phyloP scores from a whole-genome alignment of 2,329 filamentous ascomycete genomes.

The Aureobasidium namibiae region DNA sequence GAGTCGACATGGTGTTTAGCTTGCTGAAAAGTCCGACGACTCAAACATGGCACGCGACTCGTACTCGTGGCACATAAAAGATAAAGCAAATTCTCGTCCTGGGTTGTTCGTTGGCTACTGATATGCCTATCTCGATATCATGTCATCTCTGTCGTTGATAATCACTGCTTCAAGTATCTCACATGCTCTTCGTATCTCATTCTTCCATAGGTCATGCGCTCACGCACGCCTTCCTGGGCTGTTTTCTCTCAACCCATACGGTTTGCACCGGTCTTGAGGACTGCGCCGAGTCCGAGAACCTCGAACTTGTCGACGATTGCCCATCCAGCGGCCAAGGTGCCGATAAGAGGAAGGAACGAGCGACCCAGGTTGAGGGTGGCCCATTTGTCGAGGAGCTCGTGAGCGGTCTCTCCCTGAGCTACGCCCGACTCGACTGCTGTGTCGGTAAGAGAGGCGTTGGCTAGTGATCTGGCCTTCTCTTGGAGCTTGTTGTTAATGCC shows the following conservation, averaged over 20 bases:
- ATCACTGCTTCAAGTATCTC: neutral
- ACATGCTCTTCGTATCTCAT: neutral
- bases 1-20: neutral
- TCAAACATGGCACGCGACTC: neutral
- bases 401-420: slow-evolving; percentile 37
- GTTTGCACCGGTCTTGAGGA: slow-evolving; percentile 20
- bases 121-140: neutral
- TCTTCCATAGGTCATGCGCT: neutral
- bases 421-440: slow-evolving; percentile 31
- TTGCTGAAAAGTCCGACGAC: no score
- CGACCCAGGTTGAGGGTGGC: slow-evolving; percentile 44
- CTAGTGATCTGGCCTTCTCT: slow-evolving; percentile 34
- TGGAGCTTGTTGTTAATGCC: slow-evolving; percentile 43
- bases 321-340: slow-evolving; percentile 21
- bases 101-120: neutral
- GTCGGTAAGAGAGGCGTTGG: slow-evolving; percentile 29
- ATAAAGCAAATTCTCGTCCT: neutral
- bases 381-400: slow-evolving; percentile 48
- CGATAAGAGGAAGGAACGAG: slow-evolving; percentile 22
- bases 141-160: neutral
- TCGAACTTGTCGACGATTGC: slow-evolving; percentile 23
- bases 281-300: slow-evolving; percentile 19
- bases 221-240: neutral
- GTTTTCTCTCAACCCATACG: slow-evolving; percentile 14
- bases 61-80: neutral